phyloP scores from a whole-genome alignment of 2,329 filamentous ascomycete genomes.

The Colletotrichum paranaense region DNA sequence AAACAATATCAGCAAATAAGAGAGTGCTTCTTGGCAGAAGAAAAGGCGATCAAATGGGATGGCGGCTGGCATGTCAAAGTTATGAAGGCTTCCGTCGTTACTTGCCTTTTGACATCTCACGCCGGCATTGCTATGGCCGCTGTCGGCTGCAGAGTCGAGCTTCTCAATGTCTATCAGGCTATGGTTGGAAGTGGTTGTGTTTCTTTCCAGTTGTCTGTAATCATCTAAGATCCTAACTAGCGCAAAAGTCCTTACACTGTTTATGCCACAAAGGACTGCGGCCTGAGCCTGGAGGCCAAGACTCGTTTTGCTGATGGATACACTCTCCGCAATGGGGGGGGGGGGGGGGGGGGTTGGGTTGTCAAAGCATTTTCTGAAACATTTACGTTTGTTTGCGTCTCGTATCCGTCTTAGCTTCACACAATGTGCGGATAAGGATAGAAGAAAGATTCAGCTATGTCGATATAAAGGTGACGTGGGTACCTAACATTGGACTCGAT shows the following conservation, averaged over 20 bases:
- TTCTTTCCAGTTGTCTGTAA: background rate
- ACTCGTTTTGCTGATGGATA: background rate
- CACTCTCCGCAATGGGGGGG: too few relatives aligned
- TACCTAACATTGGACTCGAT: too few relatives aligned
- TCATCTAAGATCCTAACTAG: background rate
- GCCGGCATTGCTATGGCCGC: background rate
- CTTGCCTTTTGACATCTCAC: background rate
- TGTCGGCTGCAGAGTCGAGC: background rate
- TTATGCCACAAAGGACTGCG: background rate
- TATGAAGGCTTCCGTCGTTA: background rate
- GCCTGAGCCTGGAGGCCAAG: background rate
- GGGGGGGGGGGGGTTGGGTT: too few relatives aligned
- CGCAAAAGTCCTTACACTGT: background rate
- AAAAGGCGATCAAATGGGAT: too few relatives aligned
- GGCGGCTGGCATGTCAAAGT: background rate
- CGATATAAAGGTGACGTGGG: too few relatives aligned
- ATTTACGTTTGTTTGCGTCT: too few relatives aligned
- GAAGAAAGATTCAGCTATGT: too few relatives aligned
- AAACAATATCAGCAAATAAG: too few relatives aligned
- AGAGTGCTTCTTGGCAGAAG: too few relatives aligned
- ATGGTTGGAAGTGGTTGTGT: background rate
- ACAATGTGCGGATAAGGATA: too few relatives aligned
- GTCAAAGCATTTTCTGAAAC: too few relatives aligned
- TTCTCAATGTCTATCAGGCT: conserved; percentile 1
- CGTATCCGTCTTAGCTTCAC: too few relatives aligned